Conservation (phyloP, 2,329 filamentous ascomycete genomes). For the Microascus cirrosus region DNA sequence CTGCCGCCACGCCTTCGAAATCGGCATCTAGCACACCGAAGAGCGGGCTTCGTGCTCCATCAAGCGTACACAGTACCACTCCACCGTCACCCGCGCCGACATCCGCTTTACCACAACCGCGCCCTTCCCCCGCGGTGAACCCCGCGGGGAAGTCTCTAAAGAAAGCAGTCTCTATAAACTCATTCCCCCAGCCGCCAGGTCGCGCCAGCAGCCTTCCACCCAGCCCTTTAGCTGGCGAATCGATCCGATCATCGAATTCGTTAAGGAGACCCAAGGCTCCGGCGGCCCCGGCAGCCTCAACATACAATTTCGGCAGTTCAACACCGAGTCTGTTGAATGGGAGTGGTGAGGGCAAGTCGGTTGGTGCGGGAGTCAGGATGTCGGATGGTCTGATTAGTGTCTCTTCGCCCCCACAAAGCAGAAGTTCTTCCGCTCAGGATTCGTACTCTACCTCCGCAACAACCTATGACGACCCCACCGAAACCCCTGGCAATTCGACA, state of each 20-base stretch:
- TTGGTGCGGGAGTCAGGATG: conserved; percentile 51
- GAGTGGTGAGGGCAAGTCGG: conserved; percentile 59
- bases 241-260: conserved; percentile 15
- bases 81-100: conserved; percentile 40
- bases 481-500: conserved; percentile 26
- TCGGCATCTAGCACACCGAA: conserved; percentile 38
- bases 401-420: conserved; percentile 75
- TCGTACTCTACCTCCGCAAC: conserved; percentile 88
- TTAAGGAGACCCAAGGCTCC: conserved; percentile 40
- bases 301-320: conserved; percentile 33
- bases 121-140: conserved; percentile 43
- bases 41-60: conserved; percentile 46
- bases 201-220: conserved; percentile 50
- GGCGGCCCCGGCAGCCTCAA: conserved; percentile 25
- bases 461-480: conserved; percentile 70
- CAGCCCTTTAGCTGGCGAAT: conserved; percentile 45
- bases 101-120: conserved; percentile 43
- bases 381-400: conserved; percentile 68
- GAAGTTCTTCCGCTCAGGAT: conserved; percentile 83
- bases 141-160: conserved; percentile 59
- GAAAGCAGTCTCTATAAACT: conserved; percentile 86
- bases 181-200: conserved; percentile 78
- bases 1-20: conserved; percentile 25
- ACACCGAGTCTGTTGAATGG: conserved; percentile 71
- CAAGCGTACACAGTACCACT: conserved; percentile 38